Conservation (phyloP, 495 filamentous ascomycete genomes). For the Daldinia grandis region DNA sequence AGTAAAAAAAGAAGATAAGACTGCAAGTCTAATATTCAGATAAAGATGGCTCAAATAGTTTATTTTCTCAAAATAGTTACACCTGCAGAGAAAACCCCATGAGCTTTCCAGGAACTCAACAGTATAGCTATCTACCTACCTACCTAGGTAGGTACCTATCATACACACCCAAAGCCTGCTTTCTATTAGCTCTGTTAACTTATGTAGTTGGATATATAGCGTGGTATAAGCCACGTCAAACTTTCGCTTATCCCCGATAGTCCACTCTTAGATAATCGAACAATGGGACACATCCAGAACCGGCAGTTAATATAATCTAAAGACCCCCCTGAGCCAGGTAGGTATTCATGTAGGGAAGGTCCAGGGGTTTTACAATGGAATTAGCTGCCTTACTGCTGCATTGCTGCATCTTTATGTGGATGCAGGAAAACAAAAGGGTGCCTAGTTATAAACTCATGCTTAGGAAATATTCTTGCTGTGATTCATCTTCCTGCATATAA, state of each 20-base stretch:
- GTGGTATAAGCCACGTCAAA: slow-evolving; percentile 22
- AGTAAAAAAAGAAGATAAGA: too few species aligned
- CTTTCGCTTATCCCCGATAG: neutral
- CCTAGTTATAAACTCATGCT: neutral
- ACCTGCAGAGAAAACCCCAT: too few species aligned
- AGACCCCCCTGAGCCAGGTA: neutral
- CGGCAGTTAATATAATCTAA: slow-evolving; percentile 5
- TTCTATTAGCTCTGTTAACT: neutral
- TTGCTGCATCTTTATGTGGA: neutral
- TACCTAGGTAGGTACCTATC: too few species aligned
- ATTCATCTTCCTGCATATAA: neutral
- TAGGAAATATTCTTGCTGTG: neutral
- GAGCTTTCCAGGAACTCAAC: too few species aligned
- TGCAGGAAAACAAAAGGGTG: slow-evolving; percentile 1
- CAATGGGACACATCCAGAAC: slow-evolving; percentile 1
- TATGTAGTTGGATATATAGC: neutral
- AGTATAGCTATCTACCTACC: too few species aligned
- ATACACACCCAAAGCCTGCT: slow-evolving; percentile 4
- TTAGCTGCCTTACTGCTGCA: slow-evolving; percentile 13
- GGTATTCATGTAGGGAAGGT: slow-evolving; percentile 11
- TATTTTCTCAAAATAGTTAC: too few species aligned
- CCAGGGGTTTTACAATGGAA: neutral
- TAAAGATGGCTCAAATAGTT: too few species aligned
- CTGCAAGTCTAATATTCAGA: too few species aligned
- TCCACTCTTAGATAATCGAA: slow-evolving; percentile 1